Base-by-base conservation (phyloP, 2,329 filamentous ascomycete genomes). In the Pezicula rhizophila region DNA sequence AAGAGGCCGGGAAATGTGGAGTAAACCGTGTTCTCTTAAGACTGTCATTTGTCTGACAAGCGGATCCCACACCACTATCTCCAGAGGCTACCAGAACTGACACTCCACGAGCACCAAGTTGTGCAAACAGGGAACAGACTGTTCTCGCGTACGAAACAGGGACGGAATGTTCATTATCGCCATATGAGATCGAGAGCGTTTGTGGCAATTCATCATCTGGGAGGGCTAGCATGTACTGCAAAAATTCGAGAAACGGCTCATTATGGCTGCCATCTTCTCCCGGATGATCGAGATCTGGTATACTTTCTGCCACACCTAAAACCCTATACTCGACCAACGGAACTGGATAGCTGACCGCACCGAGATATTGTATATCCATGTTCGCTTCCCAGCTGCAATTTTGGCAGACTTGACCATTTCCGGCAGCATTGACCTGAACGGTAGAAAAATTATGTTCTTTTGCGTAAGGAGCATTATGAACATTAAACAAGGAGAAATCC, bases 151-250 rank as follows among this genome's bases (percentile, higher is more conserved):
- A 87, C 7, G 74, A 74, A 2, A 66, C 57, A 0, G 83, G 82
- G 0, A 87, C 71, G 1, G 76, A 74, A 60, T 84, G 79, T 64
- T 87, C 84, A 49, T 79, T 73, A 47, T 86, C 83, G 42, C 79
- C 82, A 60, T 87, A 87, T 0, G 80, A 84, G 10, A 79, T 82
- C 46, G 74, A 77, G 60, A 87, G 75, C 10, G 82, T 76, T 42
- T 79, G 74, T 0, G 84, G 82, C 2, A 86, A 68, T 6, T 69
- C 61, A 1, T 66, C 58, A 51, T 76, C 66, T 31, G 63, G 58
- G 51, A 78, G 74, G 1, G 66, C 62, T 1, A 82, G 71, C 4
- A 84, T 62, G 62, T 78, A 77, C 43, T 76, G 71, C 5, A 85
- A 69, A 69, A 77, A 85, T 8, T 71, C 71, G 1, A 85, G 68